Conservation (phyloP, 176 grass and related monocot genomes). For the Oryza nivara region DNA sequence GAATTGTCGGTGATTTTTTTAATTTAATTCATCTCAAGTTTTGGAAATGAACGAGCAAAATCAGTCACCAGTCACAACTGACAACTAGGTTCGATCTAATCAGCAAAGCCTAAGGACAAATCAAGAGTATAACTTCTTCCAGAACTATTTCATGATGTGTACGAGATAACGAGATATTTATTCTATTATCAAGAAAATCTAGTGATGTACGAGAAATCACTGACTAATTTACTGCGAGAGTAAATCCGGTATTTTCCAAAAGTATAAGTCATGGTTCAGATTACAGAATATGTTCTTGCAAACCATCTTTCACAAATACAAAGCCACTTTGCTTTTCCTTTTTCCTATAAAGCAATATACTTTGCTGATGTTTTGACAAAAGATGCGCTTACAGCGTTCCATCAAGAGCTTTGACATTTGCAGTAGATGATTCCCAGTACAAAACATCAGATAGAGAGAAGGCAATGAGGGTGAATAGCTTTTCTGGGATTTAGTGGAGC, state of each 20-base stretch:
- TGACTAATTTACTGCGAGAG: constrained; percentile 16
- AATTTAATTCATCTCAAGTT: not conserved
- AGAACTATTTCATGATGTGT: constrained; percentile 14
- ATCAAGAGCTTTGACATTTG: constrained; percentile 41
- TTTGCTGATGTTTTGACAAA: constrained; percentile 56
- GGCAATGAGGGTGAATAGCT: constrained; percentile 16
- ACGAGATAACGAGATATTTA: not conserved
- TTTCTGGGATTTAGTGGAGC: constrained; percentile 52
- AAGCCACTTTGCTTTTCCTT: constrained; percentile 56
- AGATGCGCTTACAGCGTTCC: constrained; percentile 43
- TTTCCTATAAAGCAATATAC: constrained; percentile 46
- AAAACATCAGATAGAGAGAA: constrained; percentile 36
- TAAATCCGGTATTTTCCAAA: not conserved
- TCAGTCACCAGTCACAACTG: not conserved
- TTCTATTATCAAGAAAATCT: not conserved
- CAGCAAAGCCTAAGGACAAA: constrained; percentile 1
- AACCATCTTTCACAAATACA: constrained; percentile 56
- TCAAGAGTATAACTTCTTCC: constrained; percentile 1
- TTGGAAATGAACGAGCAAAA: not conserved
- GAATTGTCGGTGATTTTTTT: constrained; percentile 15
- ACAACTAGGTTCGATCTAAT: constrained; percentile 1
- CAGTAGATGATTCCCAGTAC: constrained; percentile 31
- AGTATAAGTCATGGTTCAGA: constrained; percentile 24
- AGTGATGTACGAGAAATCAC: constrained; percentile 41
- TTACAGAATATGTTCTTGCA: constrained; percentile 56